Percentiles rank a stretch among this genome's conserved stretches.
These are phyloP conservation scores for Cymbopogon flexuosus DNA, from an alignment of 202 grass and related monocot genomes.

Conservation along the genomic window DNA sequence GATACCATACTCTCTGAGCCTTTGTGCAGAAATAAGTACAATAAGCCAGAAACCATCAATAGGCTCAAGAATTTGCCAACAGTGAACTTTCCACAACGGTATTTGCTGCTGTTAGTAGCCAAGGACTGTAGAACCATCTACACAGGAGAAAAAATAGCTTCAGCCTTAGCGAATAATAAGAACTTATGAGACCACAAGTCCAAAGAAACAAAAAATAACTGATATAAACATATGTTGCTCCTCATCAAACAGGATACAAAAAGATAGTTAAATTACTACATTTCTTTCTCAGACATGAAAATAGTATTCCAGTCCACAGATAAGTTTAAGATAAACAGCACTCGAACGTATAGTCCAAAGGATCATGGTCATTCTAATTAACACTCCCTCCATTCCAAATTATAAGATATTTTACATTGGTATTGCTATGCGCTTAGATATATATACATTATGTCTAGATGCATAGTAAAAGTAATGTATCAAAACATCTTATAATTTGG, in stretches of 20 bases:
- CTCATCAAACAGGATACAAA: not conserved
- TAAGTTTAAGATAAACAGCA: not conserved
- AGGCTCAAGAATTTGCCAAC: constrained; percentile 68
- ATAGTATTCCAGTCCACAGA: not conserved
- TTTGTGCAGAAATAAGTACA: constrained; percentile 55
- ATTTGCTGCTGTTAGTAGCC: constrained; percentile 47
- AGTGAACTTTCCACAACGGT: constrained; percentile 57
- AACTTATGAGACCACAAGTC: not conserved
- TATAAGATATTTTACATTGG: not conserved
- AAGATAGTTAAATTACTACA: not conserved
- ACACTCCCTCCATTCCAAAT: not conserved
- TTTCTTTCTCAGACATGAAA: not conserved
- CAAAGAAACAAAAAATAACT: not conserved
- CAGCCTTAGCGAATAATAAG: not conserved
- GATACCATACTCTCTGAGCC: constrained; percentile 40
- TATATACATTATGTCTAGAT: not conserved
- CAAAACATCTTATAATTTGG: not conserved
- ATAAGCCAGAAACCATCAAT: constrained; percentile 54
- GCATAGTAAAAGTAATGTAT: not conserved
- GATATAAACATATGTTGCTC: not conserved
- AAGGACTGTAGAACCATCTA: constrained; percentile 54
- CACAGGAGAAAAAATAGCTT: constrained; percentile 17
- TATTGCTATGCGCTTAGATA: not conserved
- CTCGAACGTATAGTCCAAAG: not conserved
- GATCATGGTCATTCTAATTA: not conserved